phyloP scores from a whole-genome alignment of 768 basidiomycete genomes.

The Serendipita sp. region DNA sequence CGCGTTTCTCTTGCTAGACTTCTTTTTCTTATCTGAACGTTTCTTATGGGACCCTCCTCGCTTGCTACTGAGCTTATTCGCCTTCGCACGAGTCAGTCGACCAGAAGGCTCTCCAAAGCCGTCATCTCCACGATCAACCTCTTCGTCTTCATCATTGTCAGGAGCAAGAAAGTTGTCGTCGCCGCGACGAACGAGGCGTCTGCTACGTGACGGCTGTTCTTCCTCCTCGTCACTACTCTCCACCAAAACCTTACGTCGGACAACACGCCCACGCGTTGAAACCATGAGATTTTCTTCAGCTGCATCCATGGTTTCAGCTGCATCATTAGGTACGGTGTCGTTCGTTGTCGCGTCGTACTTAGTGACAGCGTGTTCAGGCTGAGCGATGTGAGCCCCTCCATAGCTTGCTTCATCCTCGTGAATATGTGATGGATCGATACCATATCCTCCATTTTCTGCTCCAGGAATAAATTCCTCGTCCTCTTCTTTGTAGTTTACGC shows the following conservation, averaged over 20 bases:
- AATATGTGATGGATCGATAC: neutral
- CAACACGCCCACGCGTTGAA: slow-evolving; percentile 10
- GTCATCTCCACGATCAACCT: slow-evolving; percentile 9
- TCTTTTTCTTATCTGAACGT: neutral
- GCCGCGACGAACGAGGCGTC: neutral
- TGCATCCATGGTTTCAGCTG: neutral
- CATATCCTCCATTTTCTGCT: neutral
- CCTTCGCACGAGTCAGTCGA: neutral
- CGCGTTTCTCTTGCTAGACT: slow-evolving; percentile 2
- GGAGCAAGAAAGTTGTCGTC: slow-evolving; percentile 11
- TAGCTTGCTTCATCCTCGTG: neutral
- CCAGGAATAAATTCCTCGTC: neutral
- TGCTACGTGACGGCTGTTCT: slow-evolving; percentile 11
- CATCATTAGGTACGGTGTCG: neutral
- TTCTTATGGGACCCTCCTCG: neutral
- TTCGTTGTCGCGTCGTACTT: neutral
- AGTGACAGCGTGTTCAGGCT: neutral
- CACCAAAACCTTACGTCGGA: neutral
- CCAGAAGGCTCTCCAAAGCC: neutral
- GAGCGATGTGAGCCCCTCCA: neutral
- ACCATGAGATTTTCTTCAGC: neutral
- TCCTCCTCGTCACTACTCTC: slow-evolving; percentile 13
- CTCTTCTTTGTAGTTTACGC: slow-evolving; percentile 1
- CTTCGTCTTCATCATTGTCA: slow-evolving; percentile 11
- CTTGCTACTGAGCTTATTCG: neutral